Evolutionary conservation across 2,329 filamentous ascomycete species (phyloP).

Genomic region (Penicillium verrucosum): DNA sequence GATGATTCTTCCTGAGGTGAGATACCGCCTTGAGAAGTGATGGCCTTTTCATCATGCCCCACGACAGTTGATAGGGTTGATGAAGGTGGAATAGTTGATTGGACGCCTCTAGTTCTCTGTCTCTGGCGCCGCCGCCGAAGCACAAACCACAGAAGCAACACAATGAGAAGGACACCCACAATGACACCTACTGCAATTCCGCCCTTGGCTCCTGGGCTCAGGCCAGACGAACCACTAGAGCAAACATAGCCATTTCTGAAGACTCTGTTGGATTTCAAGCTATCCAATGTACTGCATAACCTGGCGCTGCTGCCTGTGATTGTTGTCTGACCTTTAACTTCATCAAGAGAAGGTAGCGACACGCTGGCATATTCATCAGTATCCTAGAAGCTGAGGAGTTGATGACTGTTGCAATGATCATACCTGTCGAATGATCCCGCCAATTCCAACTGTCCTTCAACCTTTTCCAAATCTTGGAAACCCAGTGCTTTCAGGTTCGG

Average conservation of each 20-base stretch:
- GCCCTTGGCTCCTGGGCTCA: slow-evolving; percentile 28
- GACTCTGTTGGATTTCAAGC: slow-evolving; percentile 10
- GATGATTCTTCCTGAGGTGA: background rate
- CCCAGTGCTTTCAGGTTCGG: slow-evolving; percentile 17
- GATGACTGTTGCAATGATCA: background rate
- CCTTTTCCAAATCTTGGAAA: slow-evolving; percentile 21
- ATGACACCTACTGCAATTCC: slow-evolving; percentile 40
- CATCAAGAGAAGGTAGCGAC: slow-evolving; percentile 23
- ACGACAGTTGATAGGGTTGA: background rate
- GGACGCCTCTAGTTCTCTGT: background rate
- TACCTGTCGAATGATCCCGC: slow-evolving; percentile 25
- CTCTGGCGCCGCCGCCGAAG: slow-evolving; percentile 15
- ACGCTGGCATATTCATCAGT: slow-evolving; percentile 15
- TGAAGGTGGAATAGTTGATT: background rate
- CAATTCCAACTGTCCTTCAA: slow-evolving; percentile 24
- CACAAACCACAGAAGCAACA: slow-evolving; percentile 18
- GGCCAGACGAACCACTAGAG: slow-evolving; percentile 8
- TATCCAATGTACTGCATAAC: slow-evolving; percentile 22
- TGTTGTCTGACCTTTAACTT: slow-evolving; percentile 21
- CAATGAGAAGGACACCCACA: slow-evolving; percentile 31
- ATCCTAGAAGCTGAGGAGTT: background rate
- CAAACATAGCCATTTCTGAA: slow-evolving; percentile 24
- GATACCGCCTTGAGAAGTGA: background rate
- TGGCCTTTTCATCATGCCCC: slow-evolving; percentile 5
- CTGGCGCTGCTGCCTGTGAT: slow-evolving; percentile 23